Evolutionary conservation across 768 basidiomycete genomes (phyloP).

Genomic region (Tricholoma terreum): DNA sequence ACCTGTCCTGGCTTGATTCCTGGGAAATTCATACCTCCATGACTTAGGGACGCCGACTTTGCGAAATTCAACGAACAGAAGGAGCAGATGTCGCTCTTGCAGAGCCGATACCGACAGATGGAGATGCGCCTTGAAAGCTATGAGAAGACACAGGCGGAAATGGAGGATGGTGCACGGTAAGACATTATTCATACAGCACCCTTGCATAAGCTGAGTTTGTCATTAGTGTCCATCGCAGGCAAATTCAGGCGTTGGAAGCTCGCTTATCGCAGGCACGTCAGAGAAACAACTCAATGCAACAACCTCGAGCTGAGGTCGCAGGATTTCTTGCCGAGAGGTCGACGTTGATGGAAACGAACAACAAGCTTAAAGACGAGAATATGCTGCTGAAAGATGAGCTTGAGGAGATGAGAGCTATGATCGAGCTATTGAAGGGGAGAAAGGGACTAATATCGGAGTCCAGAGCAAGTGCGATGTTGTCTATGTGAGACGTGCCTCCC

Average conservation of each 20-base stretch:
- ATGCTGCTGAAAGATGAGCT: conserved; percentile 38
- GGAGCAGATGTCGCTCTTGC: conserved; percentile 54
- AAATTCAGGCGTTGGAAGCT: conserved; percentile 62
- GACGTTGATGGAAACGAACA: conserved; percentile 46
- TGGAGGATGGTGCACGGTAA: conserved; percentile 62
- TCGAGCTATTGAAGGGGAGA: conserved; percentile 60
- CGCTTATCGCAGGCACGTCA: conserved; percentile 45
- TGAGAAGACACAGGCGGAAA: conserved; percentile 46
- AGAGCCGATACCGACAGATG: conserved; percentile 62
- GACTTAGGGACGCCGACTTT: conserved; percentile 69
- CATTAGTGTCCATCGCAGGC: conserved; percentile 51
- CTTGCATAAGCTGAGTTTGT: conserved; percentile 3
- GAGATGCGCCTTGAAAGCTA: conserved; percentile 59
- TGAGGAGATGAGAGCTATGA: conserved; percentile 67
- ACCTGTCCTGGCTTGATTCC: neutral
- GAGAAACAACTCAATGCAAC: conserved; percentile 32
- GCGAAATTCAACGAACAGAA: conserved; percentile 63
- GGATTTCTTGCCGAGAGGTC: conserved; percentile 46
- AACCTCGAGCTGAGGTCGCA: conserved; percentile 40
- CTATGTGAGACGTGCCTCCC: too few relatives aligned
- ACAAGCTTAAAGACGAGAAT: conserved; percentile 58
- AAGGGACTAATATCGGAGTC: conserved; percentile 44
- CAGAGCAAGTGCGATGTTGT: conserved; percentile 38
- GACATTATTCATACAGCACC: conserved; percentile 11
- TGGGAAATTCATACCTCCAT: neutral